phyloP scores from a whole-genome alignment of 2,329 filamentous ascomycete species.

The Calonectria naviculata region DNA sequence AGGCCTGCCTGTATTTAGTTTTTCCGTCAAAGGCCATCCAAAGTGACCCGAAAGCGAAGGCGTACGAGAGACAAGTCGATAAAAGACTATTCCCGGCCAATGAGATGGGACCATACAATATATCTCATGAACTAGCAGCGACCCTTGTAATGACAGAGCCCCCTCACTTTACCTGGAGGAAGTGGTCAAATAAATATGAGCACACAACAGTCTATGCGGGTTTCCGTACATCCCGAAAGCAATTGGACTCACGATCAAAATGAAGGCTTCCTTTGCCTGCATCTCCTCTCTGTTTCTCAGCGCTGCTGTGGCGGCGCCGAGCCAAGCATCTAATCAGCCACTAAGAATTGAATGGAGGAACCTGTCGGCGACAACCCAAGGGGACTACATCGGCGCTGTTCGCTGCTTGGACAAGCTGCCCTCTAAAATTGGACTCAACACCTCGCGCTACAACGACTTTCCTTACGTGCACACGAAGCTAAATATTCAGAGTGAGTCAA shows the following conservation, averaged over 20 bases:
- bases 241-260: background rate
- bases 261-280: background rate
- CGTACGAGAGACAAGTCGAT: background rate
- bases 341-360: background rate
- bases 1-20: background rate
- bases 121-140: background rate
- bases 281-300: background rate
- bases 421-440: background rate
- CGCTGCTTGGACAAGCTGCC: background rate
- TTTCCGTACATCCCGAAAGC: background rate
- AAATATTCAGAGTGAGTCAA: background rate
- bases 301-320: background rate
- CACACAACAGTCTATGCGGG: background rate
- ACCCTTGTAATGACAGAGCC: background rate
- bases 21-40: background rate
- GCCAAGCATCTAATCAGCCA: background rate
- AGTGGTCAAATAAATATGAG: background rate
- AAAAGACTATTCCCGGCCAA: background rate
- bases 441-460: background rate
- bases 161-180: background rate
- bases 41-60: background rate
- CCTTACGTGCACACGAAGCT: background rate
- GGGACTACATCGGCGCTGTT: background rate
- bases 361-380: background rate
- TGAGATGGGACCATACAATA: background rate